Conservation (phyloP, 805 yeast species). For the Saccharomycopsis sp. region DNA sequence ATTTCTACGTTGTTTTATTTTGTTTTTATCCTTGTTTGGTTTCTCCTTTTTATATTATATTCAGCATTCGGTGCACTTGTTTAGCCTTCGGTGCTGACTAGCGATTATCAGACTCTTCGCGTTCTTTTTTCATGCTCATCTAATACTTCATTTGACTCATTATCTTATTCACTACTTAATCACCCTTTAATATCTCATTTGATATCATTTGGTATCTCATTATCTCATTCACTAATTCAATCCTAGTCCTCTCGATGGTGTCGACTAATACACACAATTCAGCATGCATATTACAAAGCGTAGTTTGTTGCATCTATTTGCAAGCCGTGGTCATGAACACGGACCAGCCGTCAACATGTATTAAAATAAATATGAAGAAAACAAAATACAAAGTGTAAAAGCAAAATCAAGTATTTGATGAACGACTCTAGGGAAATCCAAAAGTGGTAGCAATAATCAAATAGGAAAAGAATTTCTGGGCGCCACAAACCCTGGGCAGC, state of each 20-base stretch:
- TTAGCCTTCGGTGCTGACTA: not conserved
- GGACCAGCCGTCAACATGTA: not conserved
- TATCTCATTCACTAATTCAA: too few relatives aligned
- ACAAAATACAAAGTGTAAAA: not conserved
- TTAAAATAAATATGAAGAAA: not conserved
- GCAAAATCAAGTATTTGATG: not conserved
- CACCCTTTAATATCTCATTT: not conserved
- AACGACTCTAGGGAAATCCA: not conserved
- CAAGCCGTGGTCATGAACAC: not conserved
- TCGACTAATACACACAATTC: too few relatives aligned
- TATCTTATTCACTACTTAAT: not conserved
- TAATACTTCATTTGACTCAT: not conserved
- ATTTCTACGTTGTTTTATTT: constrained; percentile 1
- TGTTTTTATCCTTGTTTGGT: constrained; percentile 3
- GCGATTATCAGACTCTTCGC: too few relatives aligned
- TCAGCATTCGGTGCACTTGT: not conserved
- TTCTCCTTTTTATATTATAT: not conserved
- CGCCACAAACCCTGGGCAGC: not conserved
- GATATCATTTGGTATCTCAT: not conserved
- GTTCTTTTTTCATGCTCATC: too few relatives aligned
- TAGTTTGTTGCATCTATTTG: not conserved
- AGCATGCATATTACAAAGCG: too few relatives aligned
- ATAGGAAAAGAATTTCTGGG: not conserved
- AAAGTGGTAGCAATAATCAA: not conserved
- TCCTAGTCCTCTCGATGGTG: too few relatives aligned